Base-by-base conservation (phyloP, 192 early-diverging fungal genomes). In the Physocladia obscura region DNA sequence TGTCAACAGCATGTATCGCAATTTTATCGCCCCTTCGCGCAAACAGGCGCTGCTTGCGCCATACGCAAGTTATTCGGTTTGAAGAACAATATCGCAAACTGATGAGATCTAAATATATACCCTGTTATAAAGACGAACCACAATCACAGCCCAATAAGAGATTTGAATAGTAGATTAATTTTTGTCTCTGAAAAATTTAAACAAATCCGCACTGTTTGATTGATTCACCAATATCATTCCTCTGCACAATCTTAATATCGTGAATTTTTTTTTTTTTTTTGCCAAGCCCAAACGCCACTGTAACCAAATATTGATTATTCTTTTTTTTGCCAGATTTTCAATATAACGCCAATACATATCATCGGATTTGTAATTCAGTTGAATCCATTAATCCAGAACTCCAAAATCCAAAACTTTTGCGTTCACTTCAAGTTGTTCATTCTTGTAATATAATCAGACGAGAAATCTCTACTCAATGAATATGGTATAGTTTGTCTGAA, bases 131-230 rank as follows among this genome's bases (percentile, higher is more conserved):
- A 44, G 22, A 11, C 59, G 38, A n/a, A 61, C 59, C n/a, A 36
- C 59, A 44, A 61, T 61, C 4, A 19, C 13, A 13, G 5, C 59
- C 59, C 59, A 61, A 40, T 61, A 61, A 4, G 37, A 37, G 38
- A 44, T 61, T 61, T 61, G 59, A 24, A 61, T 40, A 27, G 47
- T 44, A 21, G 21, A 15, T 22, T 61, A 36, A 21, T 27, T 35
- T 4, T 44, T n/a, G n/a, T n/a, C n/a, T n/a, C n/a, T n/a, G n/a
- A n/a, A n/a, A n/a, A n/a, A n/a, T n/a, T n/a, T n/a, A n/a, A n/a
- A n/a, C n/a, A n/a, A n/a, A n/a, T n/a, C n/a, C n/a, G n/a, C n/a
- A n/a, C n/a, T n/a, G n/a, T n/a, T n/a, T n/a, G n/a, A n/a, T n/a
- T n/a, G n/a, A n/a, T n/a, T n/a, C n/a, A n/a, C n/a, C n/a, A n/a